A percentile compares a stretch with the other conserved stretches of the same genome.
Evolutionary conservation across 805 yeast genomes (phyloP).

Genomic region (Ogataea henricii): DNA sequence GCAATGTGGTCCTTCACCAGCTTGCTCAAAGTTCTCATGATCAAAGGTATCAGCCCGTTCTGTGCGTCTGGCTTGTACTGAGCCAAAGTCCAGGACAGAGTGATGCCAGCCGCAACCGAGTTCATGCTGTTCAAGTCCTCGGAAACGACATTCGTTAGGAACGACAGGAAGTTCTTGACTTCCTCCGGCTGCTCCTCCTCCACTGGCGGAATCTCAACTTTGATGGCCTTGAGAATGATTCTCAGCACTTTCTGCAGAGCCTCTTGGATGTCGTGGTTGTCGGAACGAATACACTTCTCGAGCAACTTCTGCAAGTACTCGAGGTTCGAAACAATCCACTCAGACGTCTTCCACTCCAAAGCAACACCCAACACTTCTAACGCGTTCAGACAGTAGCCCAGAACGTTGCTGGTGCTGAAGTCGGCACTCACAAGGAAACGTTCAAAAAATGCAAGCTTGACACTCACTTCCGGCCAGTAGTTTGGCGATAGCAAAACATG

Average conservation of each 20-base stretch:
- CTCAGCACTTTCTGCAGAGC: slow-evolving; percentile 74
- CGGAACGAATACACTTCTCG: slow-evolving; percentile 79
- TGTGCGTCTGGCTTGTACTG: slow-evolving; percentile 70
- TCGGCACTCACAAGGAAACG: slow-evolving; percentile 81
- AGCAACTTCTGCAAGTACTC: slow-evolving; percentile 69
- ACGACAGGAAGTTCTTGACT: slow-evolving; percentile 58
- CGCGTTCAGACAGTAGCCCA: slow-evolving; percentile 86
- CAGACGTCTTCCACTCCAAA: slow-evolving; percentile 70
- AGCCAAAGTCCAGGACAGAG: slow-evolving; percentile 78
- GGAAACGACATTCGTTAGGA: slow-evolving; percentile 66
- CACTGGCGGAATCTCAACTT: slow-evolving; percentile 41
- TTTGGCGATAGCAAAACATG: slow-evolving; percentile 69
- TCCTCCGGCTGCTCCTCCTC: slow-evolving; percentile 64
- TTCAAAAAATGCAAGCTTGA: slow-evolving; percentile 84
- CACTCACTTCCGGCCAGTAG: slow-evolving; percentile 88
- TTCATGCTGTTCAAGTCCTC: slow-evolving; percentile 74
- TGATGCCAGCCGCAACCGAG: slow-evolving; percentile 85
- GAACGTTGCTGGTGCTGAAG: slow-evolving; percentile 61
- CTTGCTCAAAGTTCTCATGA: slow-evolving; percentile 87
- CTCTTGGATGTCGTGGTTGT: slow-evolving; percentile 85
- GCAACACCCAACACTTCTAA: slow-evolving; percentile 85
- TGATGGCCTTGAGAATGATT: slow-evolving; percentile 68
- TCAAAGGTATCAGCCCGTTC: slow-evolving; percentile 71
- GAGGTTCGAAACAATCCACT: slow-evolving; percentile 78
- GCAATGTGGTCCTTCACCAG: slow-evolving; percentile 84